Evolutionary conservation across 2,329 filamentous ascomycete genomes (phyloP).

Genomic region (Fusarium sp.): DNA sequence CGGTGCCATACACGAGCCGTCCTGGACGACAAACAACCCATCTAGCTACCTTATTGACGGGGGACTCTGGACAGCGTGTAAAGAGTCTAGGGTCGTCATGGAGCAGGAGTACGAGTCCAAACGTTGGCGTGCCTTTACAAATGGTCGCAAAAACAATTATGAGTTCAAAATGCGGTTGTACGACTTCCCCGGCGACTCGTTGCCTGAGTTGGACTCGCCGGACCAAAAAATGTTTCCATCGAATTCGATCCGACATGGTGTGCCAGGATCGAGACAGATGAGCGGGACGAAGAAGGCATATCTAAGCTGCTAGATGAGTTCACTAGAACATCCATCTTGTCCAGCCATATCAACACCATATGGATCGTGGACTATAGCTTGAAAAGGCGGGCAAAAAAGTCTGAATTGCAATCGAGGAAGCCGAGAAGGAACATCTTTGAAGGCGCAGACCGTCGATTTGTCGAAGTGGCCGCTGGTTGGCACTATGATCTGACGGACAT

Average conservation of each 20-base stretch:
- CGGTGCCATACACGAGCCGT: background rate
- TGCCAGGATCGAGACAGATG: background rate
- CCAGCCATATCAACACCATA: background rate
- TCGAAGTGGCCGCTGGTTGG: background rate
- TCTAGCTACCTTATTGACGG: background rate
- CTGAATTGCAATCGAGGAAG: background rate
- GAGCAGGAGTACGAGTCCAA: background rate
- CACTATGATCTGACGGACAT: background rate
- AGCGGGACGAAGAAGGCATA: background rate
- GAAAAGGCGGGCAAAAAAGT: background rate
- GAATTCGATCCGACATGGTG: background rate
- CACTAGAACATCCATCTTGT: background rate
- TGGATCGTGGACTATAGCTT: background rate
- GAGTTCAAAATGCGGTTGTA: background rate
- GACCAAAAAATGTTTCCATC: background rate
- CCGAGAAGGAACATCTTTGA: background rate
- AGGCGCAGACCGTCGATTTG: background rate
- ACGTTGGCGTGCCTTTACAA: background rate
- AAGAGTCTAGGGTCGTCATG: background rate
- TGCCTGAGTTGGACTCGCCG: background rate
- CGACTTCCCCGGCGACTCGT: background rate
- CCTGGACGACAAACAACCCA: background rate
- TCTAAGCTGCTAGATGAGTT: background rate
- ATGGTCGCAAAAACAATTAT: background rate
- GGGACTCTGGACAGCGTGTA: background rate